Conservation (phyloP, 208 protist species). For the Angomonas ambiguus region DNA sequence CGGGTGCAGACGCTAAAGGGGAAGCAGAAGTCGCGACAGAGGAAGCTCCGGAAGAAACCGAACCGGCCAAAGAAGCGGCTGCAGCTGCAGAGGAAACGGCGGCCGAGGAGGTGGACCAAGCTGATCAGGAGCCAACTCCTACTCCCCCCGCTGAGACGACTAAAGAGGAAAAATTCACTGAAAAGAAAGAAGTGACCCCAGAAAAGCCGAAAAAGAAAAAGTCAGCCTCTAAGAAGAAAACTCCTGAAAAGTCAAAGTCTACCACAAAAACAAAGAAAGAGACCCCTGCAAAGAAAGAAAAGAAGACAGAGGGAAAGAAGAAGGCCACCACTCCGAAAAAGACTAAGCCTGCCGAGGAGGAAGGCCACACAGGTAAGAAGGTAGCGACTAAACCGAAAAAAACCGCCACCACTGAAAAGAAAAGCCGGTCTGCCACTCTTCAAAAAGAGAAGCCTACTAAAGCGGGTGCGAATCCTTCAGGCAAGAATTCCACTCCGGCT, state of each 20-base stretch:
- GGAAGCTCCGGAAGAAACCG: neutral
- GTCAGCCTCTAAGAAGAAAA: neutral
- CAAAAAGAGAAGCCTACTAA: neutral
- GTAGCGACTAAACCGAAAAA: neutral
- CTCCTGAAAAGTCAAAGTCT: neutral
- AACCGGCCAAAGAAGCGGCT: neutral
- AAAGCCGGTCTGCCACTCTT: neutral
- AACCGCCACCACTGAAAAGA: neutral
- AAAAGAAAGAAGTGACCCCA: slow-evolving; percentile 7
- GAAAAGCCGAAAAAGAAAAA: slow-evolving; percentile 1
- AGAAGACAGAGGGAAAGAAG: slow-evolving; percentile 3
- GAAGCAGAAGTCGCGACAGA: neutral
- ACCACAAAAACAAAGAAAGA: slow-evolving; percentile 5
- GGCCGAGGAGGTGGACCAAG: neutral
- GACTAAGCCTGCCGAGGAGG: neutral
- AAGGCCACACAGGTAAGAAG: neutral
- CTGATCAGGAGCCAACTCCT: neutral
- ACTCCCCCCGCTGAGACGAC: neutral
- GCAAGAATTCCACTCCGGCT: neutral
- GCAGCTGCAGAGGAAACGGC: neutral
- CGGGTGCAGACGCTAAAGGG: neutral
- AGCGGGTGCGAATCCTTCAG: neutral
- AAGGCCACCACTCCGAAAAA: neutral
- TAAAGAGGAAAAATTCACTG: neutral
- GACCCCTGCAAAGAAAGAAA: neutral